Conservation (phyloP, 2,329 filamentous ascomycete genomes). For the Fusarium fujikuroi region DNA sequence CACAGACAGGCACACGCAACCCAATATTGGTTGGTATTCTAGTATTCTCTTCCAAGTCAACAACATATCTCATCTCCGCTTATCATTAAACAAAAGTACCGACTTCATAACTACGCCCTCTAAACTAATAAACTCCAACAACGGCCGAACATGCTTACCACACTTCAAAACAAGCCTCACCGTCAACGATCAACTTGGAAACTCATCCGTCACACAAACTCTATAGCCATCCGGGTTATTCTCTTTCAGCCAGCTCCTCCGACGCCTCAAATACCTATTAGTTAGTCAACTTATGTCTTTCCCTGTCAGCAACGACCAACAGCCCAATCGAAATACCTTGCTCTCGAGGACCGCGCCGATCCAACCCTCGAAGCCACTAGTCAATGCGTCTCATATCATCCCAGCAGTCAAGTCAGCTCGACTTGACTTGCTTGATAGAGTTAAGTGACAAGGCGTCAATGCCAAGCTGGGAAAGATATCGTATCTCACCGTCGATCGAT, state of each 20-base stretch:
- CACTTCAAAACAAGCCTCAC: constrained; percentile 25
- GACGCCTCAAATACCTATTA: constrained; percentile 34
- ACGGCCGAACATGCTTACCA: constrained; percentile 2
- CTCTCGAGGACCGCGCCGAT: constrained; percentile 11
- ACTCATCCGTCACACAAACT: constrained; percentile 6
- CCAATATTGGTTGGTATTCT: not conserved
- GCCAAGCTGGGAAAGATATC: constrained; percentile 16
- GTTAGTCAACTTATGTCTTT: not conserved
- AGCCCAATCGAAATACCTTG: constrained; percentile 17
- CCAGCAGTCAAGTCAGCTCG: constrained; percentile 1
- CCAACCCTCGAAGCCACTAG: constrained; percentile 34
- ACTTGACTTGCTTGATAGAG: not conserved
- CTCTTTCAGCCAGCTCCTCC: constrained; percentile 38
- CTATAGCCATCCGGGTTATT: constrained; percentile 16
- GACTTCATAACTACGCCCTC: not conserved
- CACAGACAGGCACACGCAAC: not conserved
- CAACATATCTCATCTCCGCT: not conserved
- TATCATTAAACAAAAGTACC: not conserved
- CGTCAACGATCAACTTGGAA: constrained; percentile 10
- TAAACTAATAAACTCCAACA: not conserved
- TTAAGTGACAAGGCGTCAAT: not conserved
- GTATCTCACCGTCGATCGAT: constrained; percentile 27
- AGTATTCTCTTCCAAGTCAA: constrained; percentile 8
- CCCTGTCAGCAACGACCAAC: constrained; percentile 26
- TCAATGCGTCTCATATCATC: constrained; percentile 45